Conservation (phyloP, 805 yeast genomes). For the Phaffomyces thermotolerans region DNA sequence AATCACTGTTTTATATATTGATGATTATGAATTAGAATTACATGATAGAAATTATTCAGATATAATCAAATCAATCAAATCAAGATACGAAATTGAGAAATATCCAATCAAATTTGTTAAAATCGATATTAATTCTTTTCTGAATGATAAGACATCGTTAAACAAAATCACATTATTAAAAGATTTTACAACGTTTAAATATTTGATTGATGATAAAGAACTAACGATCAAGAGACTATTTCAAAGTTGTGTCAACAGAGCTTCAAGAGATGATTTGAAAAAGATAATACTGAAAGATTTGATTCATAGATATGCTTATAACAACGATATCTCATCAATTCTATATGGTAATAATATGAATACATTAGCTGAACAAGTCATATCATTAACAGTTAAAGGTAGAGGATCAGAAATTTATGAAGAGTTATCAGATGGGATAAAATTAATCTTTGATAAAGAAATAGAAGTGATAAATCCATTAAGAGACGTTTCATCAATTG, state of each 20-base stretch:
- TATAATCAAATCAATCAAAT: constrained; percentile 13
- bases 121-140: constrained; percentile 35
- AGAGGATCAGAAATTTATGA: constrained; percentile 64
- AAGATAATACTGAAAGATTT: constrained; percentile 41
- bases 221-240: constrained; percentile 29
- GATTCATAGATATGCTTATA: constrained; percentile 38
- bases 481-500: constrained; percentile 66
- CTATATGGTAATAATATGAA: constrained; percentile 79
- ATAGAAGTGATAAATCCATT: constrained; percentile 59
- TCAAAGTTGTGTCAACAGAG: constrained; percentile 38
- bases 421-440: constrained; percentile 38
- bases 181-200: constrained; percentile 11
- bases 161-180: constrained; percentile 29
- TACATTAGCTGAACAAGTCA: constrained; percentile 68
- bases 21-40: constrained; percentile 26
- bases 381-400: constrained; percentile 78
- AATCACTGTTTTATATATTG: constrained; percentile 44
- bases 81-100: constrained; percentile 13
- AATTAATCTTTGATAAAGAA: constrained; percentile 23
- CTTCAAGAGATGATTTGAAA: constrained; percentile 60
- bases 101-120: constrained; percentile 34
- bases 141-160: constrained; percentile 22
- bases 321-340: constrained; percentile 44
- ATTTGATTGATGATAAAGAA: constrained; percentile 8
- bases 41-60: constrained; percentile 11